Percentiles rank a stretch among this genome's conserved stretches.
Evolutionary conservation across 2,329 filamentous ascomycete species (phyloP).

Genomic region (Fusarium continuum): DNA sequence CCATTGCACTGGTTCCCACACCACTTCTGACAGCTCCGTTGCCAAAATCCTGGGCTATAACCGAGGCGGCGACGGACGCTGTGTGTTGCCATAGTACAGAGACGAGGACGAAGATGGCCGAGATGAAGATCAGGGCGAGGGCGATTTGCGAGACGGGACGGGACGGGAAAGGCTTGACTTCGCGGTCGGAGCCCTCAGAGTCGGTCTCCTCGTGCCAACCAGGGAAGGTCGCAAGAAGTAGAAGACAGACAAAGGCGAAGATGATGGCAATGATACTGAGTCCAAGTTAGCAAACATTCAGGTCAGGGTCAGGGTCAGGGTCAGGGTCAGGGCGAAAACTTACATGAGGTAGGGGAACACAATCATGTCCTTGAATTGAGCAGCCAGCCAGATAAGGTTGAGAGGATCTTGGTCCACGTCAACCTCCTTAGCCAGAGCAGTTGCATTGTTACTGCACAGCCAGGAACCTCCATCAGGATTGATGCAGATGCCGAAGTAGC

Average conservation of each 20-base stretch:
- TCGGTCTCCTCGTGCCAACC: conserved; percentile 96
- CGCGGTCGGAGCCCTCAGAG: conserved; percentile 80
- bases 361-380: conserved; percentile 97
- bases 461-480: conserved; percentile 90
- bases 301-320: fast-evolving
- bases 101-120: conserved; percentile 76
- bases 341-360: conserved; percentile 97
- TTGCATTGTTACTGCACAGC: conserved; percentile 97
- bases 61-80: conserved; percentile 91
- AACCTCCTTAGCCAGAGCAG: conserved; percentile 87
- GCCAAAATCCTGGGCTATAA: conserved; percentile 90
- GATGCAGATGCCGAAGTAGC: conserved; percentile 98
- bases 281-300: background rate
- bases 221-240: conserved; percentile 94
- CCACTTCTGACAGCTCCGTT: conserved; percentile 89
- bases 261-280: conserved; percentile 93
- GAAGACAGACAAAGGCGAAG: conserved; percentile 94
- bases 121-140: conserved; percentile 88
- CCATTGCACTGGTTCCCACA: conserved; percentile 94
- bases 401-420: conserved; percentile 92
- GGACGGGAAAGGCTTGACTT: conserved; percentile 94
- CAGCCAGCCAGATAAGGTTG: conserved; percentile 96
- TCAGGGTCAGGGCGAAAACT: conserved; percentile 52
- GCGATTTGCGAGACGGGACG: conserved; percentile 92
- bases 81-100: conserved; percentile 91